Evolutionary conservation across 768 basidiomycete genomes (phyloP).

Genomic region (Daedalea quercina): DNA sequence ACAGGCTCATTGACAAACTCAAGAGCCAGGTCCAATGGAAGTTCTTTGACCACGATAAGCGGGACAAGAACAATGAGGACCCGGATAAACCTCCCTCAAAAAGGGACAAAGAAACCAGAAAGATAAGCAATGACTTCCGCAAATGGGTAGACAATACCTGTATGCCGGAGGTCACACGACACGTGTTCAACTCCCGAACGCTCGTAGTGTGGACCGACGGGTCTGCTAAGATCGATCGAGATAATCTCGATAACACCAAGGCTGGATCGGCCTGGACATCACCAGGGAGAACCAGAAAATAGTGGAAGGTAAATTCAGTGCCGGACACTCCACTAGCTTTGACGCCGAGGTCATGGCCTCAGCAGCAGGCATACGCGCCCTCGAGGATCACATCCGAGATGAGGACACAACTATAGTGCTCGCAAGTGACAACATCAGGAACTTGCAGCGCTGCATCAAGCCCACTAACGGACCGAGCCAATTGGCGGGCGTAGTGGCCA

Average conservation of each 20-base stretch:
- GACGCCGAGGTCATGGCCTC: constrained; percentile 1
- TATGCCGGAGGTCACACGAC: neutral
- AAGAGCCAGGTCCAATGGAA: neutral
- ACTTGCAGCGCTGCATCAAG: neutral
- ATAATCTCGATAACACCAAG: neutral
- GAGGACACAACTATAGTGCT: neutral
- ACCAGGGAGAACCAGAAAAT: no score
- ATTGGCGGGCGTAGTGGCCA: neutral
- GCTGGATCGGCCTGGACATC: neutral
- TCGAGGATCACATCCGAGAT: neutral
- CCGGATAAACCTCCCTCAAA: neutral
- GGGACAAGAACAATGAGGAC: neutral
- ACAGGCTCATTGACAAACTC: neutral
- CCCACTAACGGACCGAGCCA: neutral
- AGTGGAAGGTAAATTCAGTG: neutral
- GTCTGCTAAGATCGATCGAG: neutral
- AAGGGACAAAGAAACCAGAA: neutral
- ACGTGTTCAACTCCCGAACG: neutral
- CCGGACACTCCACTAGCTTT: neutral
- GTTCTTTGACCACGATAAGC: neutral
- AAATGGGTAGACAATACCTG: neutral
- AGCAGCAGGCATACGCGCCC: neutral
- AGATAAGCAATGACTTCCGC: neutral
- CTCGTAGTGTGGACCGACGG: neutral
- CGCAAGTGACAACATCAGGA: neutral